Conservation (phyloP, 805 yeast species). For the Spathaspora gorwiae region DNA sequence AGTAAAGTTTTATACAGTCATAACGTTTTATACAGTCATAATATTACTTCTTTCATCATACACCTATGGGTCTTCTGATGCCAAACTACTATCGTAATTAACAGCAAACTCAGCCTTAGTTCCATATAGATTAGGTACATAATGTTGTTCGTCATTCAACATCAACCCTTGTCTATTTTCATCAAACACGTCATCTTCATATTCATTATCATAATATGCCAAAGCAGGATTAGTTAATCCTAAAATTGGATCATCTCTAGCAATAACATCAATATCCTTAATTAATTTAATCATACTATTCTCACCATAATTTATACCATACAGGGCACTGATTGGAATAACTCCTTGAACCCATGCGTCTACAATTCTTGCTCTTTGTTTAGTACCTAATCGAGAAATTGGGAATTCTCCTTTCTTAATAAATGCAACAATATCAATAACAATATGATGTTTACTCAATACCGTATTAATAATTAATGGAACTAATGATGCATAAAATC, state of each 20-base stretch:
- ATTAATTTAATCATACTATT: conserved; percentile 53
- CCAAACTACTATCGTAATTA: conserved; percentile 5
- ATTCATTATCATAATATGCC: conserved; percentile 32
- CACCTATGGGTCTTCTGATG: conserved; percentile 1
- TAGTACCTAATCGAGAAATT: conserved; percentile 65
- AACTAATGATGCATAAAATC: conserved; percentile 64
- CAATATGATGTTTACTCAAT: conserved; percentile 73
- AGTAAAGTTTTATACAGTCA: too few relatives aligned
- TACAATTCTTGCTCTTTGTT: conserved; percentile 70
- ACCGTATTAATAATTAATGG: conserved; percentile 80
- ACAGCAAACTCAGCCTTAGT: conserved; percentile 11
- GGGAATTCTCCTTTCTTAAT: conserved; percentile 62
- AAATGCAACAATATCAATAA: conserved; percentile 81
- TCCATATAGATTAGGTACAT: background rate
- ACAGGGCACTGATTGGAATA: conserved; percentile 37
- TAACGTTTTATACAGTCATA: too few relatives aligned
- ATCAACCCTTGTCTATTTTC: conserved; percentile 24
- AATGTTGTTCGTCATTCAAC: conserved; percentile 17
- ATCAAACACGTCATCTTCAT: conserved; percentile 26
- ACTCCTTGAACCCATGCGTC: conserved; percentile 48
- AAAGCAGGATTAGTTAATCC: conserved; percentile 41
- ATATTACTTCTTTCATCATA: too few relatives aligned
- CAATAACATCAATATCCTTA: conserved; percentile 47
- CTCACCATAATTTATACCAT: conserved; percentile 65
- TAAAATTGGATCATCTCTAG: conserved; percentile 34